Percentiles rank a stretch among this genome's conserved stretches.
Evolutionary conservation across 257 asterid genomes (phyloP).

Genomic region (Solanum lignicaule): DNA sequence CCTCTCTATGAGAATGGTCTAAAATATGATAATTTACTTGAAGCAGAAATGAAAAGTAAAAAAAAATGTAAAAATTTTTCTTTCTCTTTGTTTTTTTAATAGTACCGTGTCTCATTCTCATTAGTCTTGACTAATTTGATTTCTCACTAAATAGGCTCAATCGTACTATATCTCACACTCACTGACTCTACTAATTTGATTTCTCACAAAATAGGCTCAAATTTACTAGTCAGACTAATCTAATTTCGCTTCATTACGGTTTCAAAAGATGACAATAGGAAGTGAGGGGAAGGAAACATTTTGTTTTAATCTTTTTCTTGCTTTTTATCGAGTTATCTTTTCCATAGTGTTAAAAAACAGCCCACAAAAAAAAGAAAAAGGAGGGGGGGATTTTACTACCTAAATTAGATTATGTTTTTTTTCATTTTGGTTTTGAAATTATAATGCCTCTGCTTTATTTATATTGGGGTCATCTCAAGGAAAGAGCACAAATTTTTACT

Average conservation of each 20-base stretch:
- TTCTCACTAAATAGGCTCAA: background rate
- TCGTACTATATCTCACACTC: background rate
- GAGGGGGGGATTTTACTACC: background rate
- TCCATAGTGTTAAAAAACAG: background rate
- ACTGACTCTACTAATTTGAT: background rate
- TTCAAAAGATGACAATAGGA: background rate
- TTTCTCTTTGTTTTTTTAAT: background rate
- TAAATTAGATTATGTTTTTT: background rate
- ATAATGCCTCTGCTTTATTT: constrained; percentile 11
- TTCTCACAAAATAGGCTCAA: background rate
- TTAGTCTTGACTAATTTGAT: background rate
- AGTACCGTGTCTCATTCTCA: background rate
- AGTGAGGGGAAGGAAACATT: background rate
- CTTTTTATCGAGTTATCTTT: background rate
- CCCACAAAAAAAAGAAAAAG: background rate
- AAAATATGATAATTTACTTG: background rate
- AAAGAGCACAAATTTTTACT: constrained; percentile 22
- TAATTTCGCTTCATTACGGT: background rate
- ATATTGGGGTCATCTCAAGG: constrained; percentile 61
- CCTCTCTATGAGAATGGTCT: background rate
- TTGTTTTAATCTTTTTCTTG: background rate
- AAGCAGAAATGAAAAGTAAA: background rate
- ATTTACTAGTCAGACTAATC: background rate
- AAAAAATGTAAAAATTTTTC: background rate
- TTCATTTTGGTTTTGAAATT: background rate